A percentile compares a stretch with the other conserved stretches of the same genome.
Evolutionary conservation across 192 early-diverging fungal species (phyloP).

Genomic region (Thamnidium elegans): DNA sequence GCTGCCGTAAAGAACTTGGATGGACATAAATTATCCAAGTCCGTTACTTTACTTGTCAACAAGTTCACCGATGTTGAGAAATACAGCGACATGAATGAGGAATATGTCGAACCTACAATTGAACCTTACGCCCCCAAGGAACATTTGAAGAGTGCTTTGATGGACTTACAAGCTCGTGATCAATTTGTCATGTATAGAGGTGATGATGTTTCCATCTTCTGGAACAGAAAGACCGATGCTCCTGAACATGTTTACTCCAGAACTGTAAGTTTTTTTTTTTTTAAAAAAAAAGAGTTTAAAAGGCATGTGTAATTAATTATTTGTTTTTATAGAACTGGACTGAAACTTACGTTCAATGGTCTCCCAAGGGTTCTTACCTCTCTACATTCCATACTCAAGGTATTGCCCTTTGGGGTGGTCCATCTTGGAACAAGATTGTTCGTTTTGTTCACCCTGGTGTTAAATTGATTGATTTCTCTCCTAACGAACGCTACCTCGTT

Average conservation of each 20-base stretch:
- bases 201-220: slow-evolving; percentile 82
- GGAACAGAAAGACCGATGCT: slow-evolving; percentile 84
- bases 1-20: slow-evolving; percentile 71
- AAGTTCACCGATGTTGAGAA: slow-evolving; percentile 90
- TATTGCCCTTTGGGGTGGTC: slow-evolving; percentile 94
- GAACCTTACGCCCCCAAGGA: slow-evolving; percentile 75
- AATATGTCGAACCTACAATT: slow-evolving; percentile 70
- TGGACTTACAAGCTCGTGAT: slow-evolving; percentile 80
- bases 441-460: slow-evolving; percentile 91
- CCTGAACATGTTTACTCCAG: slow-evolving; percentile 74
- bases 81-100: slow-evolving; percentile 71
- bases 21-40: slow-evolving; percentile 78
- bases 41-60: slow-evolving; percentile 79
- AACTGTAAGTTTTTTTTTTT: slow-evolving; percentile 32
- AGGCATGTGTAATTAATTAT: not conserved
- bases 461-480: slow-evolving; percentile 88
- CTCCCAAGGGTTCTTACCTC: slow-evolving; percentile 90
- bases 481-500: slow-evolving; percentile 91
- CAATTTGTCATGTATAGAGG: slow-evolving; percentile 88
- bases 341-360: slow-evolving; percentile 92
- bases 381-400: slow-evolving; percentile 93
- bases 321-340: slow-evolving; percentile 77
- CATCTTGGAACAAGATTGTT: slow-evolving; percentile 84
- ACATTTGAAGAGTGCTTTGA: slow-evolving; percentile 87
- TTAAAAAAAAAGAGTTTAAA: not conserved